Evolutionary conservation across 768 basidiomycete species (phyloP).

Genomic region (Mycena belliarum): DNA sequence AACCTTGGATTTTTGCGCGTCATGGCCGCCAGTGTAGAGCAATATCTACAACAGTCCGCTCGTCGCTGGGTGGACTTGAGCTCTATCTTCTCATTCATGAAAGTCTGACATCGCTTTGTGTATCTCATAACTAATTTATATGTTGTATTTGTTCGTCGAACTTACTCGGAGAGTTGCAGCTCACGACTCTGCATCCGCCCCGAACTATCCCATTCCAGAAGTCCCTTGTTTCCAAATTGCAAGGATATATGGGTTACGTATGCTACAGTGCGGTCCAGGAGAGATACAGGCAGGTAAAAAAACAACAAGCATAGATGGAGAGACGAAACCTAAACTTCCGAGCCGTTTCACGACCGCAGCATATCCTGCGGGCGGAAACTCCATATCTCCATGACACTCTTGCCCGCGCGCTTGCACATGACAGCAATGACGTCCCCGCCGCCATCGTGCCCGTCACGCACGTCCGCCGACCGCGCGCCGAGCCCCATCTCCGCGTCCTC

Average conservation of each 20-base stretch:
- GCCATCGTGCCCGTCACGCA: slow-evolving; percentile 62
- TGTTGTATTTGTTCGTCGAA: no score
- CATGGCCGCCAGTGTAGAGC: slow-evolving; percentile 63
- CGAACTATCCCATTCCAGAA: no score
- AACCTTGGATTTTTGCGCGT: slow-evolving; percentile 53
- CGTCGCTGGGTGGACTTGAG: slow-evolving; percentile 87
- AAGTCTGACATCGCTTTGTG: slow-evolving; percentile 36
- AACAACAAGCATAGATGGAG: not conserved
- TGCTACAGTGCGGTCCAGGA: slow-evolving; percentile 1
- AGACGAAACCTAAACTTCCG: not conserved
- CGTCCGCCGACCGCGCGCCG: slow-evolving; percentile 3
- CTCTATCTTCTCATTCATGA: slow-evolving; percentile 82
- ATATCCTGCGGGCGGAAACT: slow-evolving; percentile 56
- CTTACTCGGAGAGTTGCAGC: no score
- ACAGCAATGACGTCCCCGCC: slow-evolving; percentile 64
- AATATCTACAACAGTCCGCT: slow-evolving; percentile 85
- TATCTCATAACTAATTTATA: not conserved
- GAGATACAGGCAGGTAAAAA: slow-evolving; percentile 1
- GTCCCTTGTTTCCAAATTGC: no score
- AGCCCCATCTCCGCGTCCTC: slow-evolving; percentile 17
- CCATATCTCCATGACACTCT: slow-evolving; percentile 89
- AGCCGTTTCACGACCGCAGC: not conserved
- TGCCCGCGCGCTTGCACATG: slow-evolving; percentile 76
- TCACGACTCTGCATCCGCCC: no score
- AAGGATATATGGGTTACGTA: not conserved